Conservation (phyloP, 129 eudicot species). For the Escallonia rubra region DNA sequence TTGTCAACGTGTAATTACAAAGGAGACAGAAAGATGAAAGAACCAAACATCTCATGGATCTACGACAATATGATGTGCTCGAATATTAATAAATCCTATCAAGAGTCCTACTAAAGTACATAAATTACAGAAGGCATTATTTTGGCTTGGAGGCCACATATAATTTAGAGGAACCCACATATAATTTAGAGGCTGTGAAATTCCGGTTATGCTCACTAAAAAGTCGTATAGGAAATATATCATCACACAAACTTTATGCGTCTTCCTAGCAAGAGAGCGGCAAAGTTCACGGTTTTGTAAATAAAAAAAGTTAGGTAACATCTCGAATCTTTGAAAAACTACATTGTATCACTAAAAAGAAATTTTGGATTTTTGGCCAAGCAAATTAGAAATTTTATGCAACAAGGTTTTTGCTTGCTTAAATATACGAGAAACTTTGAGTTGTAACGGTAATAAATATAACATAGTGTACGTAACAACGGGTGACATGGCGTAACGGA, state of each 20-base stretch:
- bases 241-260: neutral
- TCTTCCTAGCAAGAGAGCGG: neutral
- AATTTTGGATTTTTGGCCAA: too few species aligned
- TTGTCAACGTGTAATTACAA: neutral
- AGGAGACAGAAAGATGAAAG: neutral
- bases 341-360: too few species aligned
- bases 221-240: neutral
- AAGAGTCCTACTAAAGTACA: neutral
- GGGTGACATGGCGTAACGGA: neutral
- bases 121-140: neutral
- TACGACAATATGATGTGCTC: neutral
- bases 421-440: too few species aligned
- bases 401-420: too few species aligned
- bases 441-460: too few species aligned
- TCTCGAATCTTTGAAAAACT: too few species aligned
- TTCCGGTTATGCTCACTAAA: neutral
- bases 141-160: neutral
- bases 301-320: too few species aligned
- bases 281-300: too few species aligned
- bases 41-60: neutral
- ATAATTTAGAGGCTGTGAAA: too few species aligned
- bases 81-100: neutral
- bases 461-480: too few species aligned
- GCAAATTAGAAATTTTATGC: too few species aligned
- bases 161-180: too few species aligned